Base-by-base conservation (phyloP, 1,284 basidiomycete genomes). In the Moesziomyces sp. region DNA sequence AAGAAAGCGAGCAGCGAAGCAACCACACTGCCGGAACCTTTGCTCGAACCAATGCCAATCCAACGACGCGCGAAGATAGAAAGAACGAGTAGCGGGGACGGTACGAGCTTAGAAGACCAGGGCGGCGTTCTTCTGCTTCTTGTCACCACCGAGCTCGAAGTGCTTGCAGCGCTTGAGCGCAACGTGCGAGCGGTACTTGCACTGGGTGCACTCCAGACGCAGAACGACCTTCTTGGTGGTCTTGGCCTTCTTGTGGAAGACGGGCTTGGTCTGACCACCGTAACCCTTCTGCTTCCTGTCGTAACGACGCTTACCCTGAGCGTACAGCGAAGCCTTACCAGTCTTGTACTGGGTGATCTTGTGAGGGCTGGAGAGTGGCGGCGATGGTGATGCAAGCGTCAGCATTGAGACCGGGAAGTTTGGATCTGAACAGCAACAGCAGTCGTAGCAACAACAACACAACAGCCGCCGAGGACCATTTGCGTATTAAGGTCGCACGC, bases 221-320 rank as follows among this genome's bases (percentile, higher is more conserved):
- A 99, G 89, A 60, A 98, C 96, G 81, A 98, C 94, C 90, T 99
- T 99, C 92, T 98, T 99, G 78, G 96, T 98, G 79, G 93, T 72
- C 83, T 84, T 84, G 56, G 83, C 92, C 91, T 94, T 96, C 89
- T 95, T 98, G 92, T 98, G 96, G 92, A 98, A 98, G 86, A 98
- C 95, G 80, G 97, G 96, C 90, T 99, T 99, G 77, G 96, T 99
- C 89, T 97, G 95, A 89, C 96, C 96, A 92, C 96, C 96, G 88
- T 98, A 99, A 88, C 96, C 96, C 84, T 91, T 92, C 87, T 97
- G 94, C 89, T 97, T 97, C 83, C 80, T 78, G 89, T 97, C 96
- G 88, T 99, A 99, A 89, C 97, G 94, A 85, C 96, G 93, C 91
- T 99, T 99, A 88, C 96, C 97, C 88, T 99, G 94, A 70, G 94